phyloP scores from a whole-genome alignment of 768 basidiomycete genomes.

The Cystobasidium ongulense region DNA sequence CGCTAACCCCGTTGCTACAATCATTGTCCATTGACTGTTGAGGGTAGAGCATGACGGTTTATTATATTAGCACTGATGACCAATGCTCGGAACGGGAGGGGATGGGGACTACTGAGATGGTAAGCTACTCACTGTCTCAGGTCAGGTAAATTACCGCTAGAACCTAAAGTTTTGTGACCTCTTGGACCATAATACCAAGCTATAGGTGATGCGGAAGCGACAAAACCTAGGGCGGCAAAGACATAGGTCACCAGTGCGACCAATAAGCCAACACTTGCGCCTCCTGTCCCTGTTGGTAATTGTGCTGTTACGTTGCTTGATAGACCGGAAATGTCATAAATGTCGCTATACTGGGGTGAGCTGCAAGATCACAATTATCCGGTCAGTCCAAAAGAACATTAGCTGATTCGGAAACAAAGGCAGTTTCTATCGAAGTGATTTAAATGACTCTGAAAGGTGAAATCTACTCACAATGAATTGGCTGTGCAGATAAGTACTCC shows the following conservation, averaged over 20 bases:
- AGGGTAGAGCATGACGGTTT: background rate
- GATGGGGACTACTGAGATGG: too few relatives aligned
- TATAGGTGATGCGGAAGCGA: background rate
- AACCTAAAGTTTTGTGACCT: background rate
- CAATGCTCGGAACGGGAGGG: too few relatives aligned
- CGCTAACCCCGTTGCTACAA: background rate
- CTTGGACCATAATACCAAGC: background rate
- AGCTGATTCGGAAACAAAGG: background rate
- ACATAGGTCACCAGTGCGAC: background rate
- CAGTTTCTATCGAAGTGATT: background rate
- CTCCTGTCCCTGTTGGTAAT: constrained; percentile 16
- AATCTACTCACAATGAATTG: constrained; percentile 26
- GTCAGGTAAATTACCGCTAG: background rate
- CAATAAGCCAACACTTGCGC: constrained; percentile 8
- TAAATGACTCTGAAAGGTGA: too few relatives aligned
- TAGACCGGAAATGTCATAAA: constrained; percentile 13
- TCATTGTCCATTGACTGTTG: background rate
- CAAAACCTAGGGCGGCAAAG: background rate
- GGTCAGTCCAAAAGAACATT: too few relatives aligned
- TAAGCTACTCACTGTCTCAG: background rate
- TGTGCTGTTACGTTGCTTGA: constrained; percentile 12
- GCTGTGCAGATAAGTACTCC: constrained; percentile 23
- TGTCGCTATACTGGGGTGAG: background rate
- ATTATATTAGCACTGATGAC: background rate
- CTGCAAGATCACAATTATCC: background rate